These are phyloP conservation scores for Trypanosoma cruzi DNA, from an alignment of 208 protist species.

Conservation along the genomic window DNA sequence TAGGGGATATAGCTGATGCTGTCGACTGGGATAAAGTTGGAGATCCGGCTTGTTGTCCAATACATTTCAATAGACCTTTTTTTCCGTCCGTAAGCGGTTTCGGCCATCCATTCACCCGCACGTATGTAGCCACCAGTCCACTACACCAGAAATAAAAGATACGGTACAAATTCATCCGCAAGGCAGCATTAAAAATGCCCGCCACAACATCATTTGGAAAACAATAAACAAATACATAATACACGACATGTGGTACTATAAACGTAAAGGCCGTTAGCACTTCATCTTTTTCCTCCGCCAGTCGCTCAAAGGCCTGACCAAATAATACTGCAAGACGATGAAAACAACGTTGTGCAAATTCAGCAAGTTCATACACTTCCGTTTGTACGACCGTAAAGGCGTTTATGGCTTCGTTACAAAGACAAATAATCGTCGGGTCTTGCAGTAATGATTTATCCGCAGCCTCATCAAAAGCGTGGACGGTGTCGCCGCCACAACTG, in stretches of 20 bases:
- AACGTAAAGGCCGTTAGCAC: constrained; percentile 54
- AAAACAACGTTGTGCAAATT: constrained; percentile 39
- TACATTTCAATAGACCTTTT: neutral
- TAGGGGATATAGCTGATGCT: neutral
- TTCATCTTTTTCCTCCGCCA: constrained; percentile 48
- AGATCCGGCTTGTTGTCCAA: neutral
- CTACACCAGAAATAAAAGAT: constrained; percentile 81
- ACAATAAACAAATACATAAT: constrained; percentile 64
- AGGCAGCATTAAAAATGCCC: constrained; percentile 60
- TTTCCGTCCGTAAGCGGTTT: constrained; percentile 16
- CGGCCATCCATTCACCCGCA: constrained; percentile 64
- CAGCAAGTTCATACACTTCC: constrained; percentile 42
- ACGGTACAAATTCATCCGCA: constrained; percentile 71
- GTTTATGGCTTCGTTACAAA: constrained; percentile 40
- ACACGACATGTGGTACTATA: constrained; percentile 52
- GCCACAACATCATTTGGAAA: constrained; percentile 87
- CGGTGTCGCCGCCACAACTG: neutral
- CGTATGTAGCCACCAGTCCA: constrained; percentile 66
- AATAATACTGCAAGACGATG: constrained; percentile 40
- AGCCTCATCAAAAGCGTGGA: neutral
- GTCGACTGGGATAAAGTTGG: neutral
- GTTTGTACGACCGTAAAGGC: constrained; percentile 31
- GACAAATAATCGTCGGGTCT: constrained; percentile 19
- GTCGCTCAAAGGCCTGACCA: constrained; percentile 37
- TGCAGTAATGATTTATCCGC: neutral